A percentile compares a stretch with the other conserved stretches of the same genome.
These are phyloP conservation scores for Neurospora sp. DNA, from an alignment of 495 filamentous ascomycete genomes.

Conservation along the genomic window DNA sequence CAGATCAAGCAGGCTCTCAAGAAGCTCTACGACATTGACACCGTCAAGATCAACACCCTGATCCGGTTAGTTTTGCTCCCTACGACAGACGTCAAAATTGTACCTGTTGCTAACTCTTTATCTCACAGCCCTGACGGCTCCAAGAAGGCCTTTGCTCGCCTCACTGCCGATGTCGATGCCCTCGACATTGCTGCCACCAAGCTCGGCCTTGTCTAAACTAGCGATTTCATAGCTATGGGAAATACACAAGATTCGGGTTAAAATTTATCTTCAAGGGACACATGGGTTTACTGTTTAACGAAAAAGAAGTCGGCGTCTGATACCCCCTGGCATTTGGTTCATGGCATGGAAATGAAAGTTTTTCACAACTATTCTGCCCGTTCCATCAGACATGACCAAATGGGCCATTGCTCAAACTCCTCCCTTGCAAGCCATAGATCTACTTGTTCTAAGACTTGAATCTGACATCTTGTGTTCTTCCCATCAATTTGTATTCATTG, in stretches of 20 bases:
- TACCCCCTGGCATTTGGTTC: background rate
- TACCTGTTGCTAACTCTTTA: slow-evolving; percentile 6
- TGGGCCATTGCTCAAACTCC: background rate
- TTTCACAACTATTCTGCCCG: background rate
- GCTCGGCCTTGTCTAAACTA: slow-evolving; percentile 83
- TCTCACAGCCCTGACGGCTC: slow-evolving; percentile 71
- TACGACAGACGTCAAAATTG: background rate
- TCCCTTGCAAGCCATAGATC: background rate
- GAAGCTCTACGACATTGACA: slow-evolving; percentile 98
- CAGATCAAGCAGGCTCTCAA: slow-evolving; percentile 98
- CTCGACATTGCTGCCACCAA: slow-evolving; percentile 99
- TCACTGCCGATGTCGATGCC: slow-evolving; percentile 94
- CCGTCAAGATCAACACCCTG: slow-evolving; percentile 97
- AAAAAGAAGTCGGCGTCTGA: background rate
- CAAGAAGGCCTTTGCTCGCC: slow-evolving; percentile 96
- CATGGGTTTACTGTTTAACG: background rate
- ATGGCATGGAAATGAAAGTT: background rate
- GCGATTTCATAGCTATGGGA: background rate
- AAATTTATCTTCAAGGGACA: background rate
- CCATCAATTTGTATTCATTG: background rate
- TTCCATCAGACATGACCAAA: background rate
- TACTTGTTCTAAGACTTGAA: background rate
- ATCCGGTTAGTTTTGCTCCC: slow-evolving; percentile 58
- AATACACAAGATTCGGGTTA: background rate
- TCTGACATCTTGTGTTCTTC: background rate